Evolutionary conservation across 2,329 filamentous ascomycete species (phyloP).

Genomic region (Taxawa tesnikishii): DNA sequence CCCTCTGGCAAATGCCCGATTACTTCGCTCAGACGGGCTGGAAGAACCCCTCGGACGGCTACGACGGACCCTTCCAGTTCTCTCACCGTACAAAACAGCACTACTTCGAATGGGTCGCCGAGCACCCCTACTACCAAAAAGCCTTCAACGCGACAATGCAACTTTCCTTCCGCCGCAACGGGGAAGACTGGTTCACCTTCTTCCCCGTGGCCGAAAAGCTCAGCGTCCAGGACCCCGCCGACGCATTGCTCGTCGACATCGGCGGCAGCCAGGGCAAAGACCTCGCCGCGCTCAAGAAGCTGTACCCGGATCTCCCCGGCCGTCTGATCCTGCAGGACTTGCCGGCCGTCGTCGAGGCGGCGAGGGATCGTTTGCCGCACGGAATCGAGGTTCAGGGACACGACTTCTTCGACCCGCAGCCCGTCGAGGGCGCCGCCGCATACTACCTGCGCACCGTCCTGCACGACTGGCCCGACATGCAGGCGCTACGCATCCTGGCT

Average conservation of each 20-base stretch:
- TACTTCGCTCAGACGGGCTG: too few relatives aligned
- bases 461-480: conserved; percentile 14
- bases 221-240: too few relatives aligned
- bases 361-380: conserved; percentile 8
- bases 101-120: too few relatives aligned
- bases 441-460: conserved; percentile 15
- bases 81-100: too few relatives aligned
- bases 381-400: conserved; percentile 13
- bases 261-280: conserved; percentile 14
- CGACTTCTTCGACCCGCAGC: conserved; percentile 21
- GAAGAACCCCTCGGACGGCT: too few relatives aligned
- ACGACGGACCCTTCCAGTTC: too few relatives aligned
- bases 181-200: too few relatives aligned
- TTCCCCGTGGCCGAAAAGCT: too few relatives aligned
- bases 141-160: too few relatives aligned
- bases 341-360: conserved; percentile 2
- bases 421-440: conserved; percentile 13
- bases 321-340: conserved; percentile 6
- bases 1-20: too few relatives aligned
- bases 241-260: conserved; percentile 17
- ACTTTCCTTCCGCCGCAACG: too few relatives aligned
- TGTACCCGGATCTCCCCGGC: conserved; percentile 7
- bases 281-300: conserved; percentile 9
- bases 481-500: conserved; percentile 9
- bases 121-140: too few relatives aligned